Evolutionary conservation across 805 yeast species (phyloP), one percentile per base, ranked within the genome.

Genomic region (Monosporozyma yasuniensis): DNA sequence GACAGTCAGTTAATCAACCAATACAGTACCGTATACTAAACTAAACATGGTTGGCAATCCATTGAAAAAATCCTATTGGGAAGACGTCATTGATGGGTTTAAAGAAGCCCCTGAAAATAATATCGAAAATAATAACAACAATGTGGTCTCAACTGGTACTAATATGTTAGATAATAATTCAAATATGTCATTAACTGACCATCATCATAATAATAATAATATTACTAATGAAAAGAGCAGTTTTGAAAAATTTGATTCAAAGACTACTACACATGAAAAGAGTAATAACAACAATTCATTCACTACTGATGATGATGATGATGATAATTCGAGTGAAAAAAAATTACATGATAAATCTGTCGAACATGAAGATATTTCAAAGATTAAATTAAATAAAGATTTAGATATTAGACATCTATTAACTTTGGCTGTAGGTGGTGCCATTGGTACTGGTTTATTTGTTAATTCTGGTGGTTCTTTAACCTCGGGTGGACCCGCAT

Each of bases 371-470:
- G 51, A 50, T 22, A 49, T 61, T 21, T 28, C 43, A 14, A 54
- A 55, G 21, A 38, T 56, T 2, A 54, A 54, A 11, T 37, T 60
- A 49, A 58, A 54, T 32, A 57, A 59, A 48, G 64, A 61, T 34
- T 47, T 61, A n/a, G 56, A 57, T 25, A 54, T 60, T 18, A 57
- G 66, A 49, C 86, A 81, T 57, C 62, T 82, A 58, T 80, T 80
- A 55, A 80, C 83, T 77, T 76, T 83, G 53, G 80, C 87, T 34
- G 78, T 83, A 43, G 86, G 86, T 38, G 81, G 84, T 44, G 74
- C 82, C 41, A 77, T 82, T 37, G 87, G 87, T 52, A 80, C 86
- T 0, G 87, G 88, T 61, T 66, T 82, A 50, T 80, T 83, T 54
- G 77, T 82, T 48, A 86, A 85, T 51, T 75, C 84, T 2, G 87